phyloP scores from a whole-genome alignment of 1,284 basidiomycete species.

The Moesziomyces antarcticus region DNA sequence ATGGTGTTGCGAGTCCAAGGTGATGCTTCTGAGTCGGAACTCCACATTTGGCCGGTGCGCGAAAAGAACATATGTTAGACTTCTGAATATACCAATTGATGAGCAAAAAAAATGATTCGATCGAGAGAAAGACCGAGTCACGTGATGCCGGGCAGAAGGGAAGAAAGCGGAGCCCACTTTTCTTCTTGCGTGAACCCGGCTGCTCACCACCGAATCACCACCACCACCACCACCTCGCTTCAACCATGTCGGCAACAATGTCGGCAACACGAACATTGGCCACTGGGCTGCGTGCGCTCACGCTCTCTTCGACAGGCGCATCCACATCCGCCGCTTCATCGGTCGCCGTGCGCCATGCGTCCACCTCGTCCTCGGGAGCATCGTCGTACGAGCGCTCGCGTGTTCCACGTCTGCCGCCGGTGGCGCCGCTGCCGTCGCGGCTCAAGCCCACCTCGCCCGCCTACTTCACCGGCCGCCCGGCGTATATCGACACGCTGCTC shows the following conservation, averaged over 20 bases:
- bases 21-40: neutral
- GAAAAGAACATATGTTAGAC: too few species aligned
- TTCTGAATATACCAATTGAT: accelerated
- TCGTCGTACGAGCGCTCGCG: slow-evolving; percentile 15
- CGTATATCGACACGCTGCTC: slow-evolving; percentile 79
- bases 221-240: neutral
- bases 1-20: neutral
- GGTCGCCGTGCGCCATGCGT: slow-evolving; percentile 11
- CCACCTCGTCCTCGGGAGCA: slow-evolving; percentile 14
- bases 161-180: slow-evolving; percentile 12
- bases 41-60: slow-evolving; percentile 1
- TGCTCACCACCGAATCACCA: neutral
- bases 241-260: neutral
- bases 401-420: slow-evolving; percentile 25
- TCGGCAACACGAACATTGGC: slow-evolving; percentile 8
- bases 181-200: neutral
- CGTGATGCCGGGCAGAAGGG: slow-evolving; percentile 18
- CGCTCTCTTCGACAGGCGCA: neutral
- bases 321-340: neutral
- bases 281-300: slow-evolving; percentile 8
- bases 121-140: neutral
- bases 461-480: slow-evolving; percentile 87
- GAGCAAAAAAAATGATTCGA: too few species aligned
- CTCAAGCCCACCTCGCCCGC: slow-evolving; percentile 73
- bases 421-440: slow-evolving; percentile 45